Conservation (phyloP, 495 filamentous ascomycete genomes). For the Xylona heveae region DNA sequence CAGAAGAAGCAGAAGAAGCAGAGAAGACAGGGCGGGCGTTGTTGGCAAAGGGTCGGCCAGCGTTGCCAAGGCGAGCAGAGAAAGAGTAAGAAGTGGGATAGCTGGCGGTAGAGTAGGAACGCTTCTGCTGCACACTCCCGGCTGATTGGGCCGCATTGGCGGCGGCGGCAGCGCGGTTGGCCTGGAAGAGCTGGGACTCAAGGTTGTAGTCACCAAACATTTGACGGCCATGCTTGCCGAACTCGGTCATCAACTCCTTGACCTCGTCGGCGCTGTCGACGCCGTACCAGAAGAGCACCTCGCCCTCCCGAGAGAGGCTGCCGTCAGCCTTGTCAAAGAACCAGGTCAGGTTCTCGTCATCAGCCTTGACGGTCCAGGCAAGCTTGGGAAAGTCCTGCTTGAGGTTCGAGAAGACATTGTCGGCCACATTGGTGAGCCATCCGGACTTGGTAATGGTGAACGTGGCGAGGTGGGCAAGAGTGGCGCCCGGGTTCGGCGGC, state of each 20-base stretch:
- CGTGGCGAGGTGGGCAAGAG: constrained; percentile 62
- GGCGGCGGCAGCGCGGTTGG: constrained; percentile 26
- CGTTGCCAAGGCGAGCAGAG: no score
- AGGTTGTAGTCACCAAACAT: constrained; percentile 88
- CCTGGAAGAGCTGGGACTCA: constrained; percentile 60
- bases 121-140: background rate
- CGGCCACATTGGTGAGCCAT: constrained; percentile 91
- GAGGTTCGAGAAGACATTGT: constrained; percentile 86
- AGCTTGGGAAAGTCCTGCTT: constrained; percentile 84
- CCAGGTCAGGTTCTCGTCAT: constrained; percentile 96
- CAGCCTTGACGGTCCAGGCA: constrained; percentile 90
- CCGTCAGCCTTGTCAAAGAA: constrained; percentile 97
- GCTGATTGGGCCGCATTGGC: background rate
- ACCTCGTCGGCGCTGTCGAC: constrained; percentile 72
- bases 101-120: background rate
- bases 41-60: no score
- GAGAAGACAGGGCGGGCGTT: no score
- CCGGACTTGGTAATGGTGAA: constrained; percentile 90
- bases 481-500: constrained; percentile 32
- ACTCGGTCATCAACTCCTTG: constrained; percentile 70
- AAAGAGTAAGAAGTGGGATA: background rate
- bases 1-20: background rate
- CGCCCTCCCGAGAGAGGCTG: constrained; percentile 60
- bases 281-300: constrained; percentile 96
- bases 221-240: constrained; percentile 57